phyloP scores from a whole-genome alignment of 1,139 yeast species.

The Oligophagozyma castellii region DNA sequence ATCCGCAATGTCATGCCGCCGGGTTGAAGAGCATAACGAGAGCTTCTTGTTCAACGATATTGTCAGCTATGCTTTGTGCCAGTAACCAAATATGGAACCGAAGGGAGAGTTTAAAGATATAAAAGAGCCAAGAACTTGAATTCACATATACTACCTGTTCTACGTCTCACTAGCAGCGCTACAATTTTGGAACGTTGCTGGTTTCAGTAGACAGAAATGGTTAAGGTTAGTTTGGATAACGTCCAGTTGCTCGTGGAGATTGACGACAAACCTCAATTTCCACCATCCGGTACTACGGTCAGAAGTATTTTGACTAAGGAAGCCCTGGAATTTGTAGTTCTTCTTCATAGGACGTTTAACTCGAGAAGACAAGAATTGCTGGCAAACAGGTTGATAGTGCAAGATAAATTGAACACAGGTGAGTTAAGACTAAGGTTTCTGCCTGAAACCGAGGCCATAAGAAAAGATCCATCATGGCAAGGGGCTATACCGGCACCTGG shows the following conservation, averaged over 20 bases:
- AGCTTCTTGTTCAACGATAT: no score
- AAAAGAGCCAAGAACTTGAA: no score
- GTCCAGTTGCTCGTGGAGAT: conserved; percentile 55
- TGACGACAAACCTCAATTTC: conserved; percentile 43
- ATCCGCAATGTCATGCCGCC: no score
- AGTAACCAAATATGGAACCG: no score
- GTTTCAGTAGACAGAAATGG: conserved; percentile 15
- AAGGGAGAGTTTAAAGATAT: no score
- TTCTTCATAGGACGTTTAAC: conserved; percentile 62
- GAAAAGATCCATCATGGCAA: conserved; percentile 63
- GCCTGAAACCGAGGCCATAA: conserved; percentile 49
- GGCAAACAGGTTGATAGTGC: conserved; percentile 46
- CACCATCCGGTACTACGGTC: conserved; percentile 38
- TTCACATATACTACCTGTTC: no score
- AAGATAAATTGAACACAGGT: conserved; percentile 47
- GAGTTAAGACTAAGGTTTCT: conserved; percentile 41
- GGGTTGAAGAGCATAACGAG: no score
- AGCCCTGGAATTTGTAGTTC: conserved; percentile 56
- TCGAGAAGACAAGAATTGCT: conserved; percentile 42
- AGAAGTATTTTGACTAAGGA: conserved; percentile 36
- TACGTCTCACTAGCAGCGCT: no score
- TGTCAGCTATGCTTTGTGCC: no score
- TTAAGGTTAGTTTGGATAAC: conserved; percentile 33
- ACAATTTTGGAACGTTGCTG: no score
- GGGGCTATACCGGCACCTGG: conserved; percentile 59